These are phyloP conservation scores for Roridomyces roridus DNA, from an alignment of 768 basidiomycete species.

Conservation along the genomic window DNA sequence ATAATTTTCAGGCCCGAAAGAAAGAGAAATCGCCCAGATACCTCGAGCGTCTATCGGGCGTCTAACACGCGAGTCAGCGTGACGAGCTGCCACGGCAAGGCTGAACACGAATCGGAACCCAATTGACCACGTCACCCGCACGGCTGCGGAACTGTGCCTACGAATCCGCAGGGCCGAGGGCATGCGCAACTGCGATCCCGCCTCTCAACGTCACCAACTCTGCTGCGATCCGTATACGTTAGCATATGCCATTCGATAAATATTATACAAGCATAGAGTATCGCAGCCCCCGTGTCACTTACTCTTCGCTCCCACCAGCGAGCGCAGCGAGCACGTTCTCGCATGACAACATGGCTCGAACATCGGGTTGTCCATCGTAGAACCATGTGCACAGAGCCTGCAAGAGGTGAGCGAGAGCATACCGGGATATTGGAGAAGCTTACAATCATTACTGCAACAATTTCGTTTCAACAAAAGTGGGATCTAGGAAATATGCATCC, in stretches of 20 bases:
- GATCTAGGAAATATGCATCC: conserved; percentile 42
- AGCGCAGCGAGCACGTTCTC: conserved; percentile 45
- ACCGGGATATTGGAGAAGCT: background rate
- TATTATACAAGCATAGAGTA: background rate
- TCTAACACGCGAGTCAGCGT: too few species aligned
- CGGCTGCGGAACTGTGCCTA: conserved; percentile 16
- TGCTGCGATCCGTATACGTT: background rate
- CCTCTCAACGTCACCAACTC: background rate
- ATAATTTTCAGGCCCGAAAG: too few species aligned
- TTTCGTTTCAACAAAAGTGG: background rate
- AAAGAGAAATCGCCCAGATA: too few species aligned
- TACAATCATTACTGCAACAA: conserved; percentile 19
- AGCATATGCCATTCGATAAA: background rate
- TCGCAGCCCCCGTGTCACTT: background rate
- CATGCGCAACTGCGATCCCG: conserved; percentile 6
- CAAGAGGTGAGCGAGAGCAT: background rate
- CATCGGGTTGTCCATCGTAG: conserved; percentile 62
- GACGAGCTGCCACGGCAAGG: too few species aligned
- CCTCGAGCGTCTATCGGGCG: too few species aligned
- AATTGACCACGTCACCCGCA: too few species aligned
- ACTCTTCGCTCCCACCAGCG: conserved; percentile 12
- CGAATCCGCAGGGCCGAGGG: conserved; percentile 1
- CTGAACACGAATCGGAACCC: conserved; percentile 5
- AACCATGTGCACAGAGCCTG: conserved; percentile 74
- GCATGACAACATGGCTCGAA: conserved; percentile 50